phyloP scores from a whole-genome alignment of 768 basidiomycete genomes.

The Mycena crocata region DNA sequence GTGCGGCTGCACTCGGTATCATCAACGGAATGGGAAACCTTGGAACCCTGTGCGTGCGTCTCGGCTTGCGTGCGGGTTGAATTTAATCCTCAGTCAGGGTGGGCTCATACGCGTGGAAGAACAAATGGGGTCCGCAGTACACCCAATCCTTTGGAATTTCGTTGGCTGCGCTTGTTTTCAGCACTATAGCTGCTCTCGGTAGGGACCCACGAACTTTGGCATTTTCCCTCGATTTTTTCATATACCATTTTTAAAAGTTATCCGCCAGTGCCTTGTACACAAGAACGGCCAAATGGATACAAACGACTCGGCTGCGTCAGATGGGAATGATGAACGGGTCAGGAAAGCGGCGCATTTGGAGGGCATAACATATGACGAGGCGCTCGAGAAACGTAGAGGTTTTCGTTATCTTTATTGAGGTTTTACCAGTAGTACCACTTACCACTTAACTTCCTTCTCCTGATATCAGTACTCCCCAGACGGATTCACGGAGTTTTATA shows the following conservation, averaged over 20 bases:
- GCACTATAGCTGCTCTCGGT: constrained; percentile 49
- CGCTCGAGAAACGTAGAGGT: constrained; percentile 50
- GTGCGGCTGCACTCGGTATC: constrained; percentile 57
- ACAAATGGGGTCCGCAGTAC: constrained; percentile 56
- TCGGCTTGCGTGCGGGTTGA: background rate
- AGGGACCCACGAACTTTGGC: constrained; percentile 14
- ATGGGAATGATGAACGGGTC: constrained; percentile 52
- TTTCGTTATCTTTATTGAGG: constrained; percentile 57
- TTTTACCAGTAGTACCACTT: background rate
- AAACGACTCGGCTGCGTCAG: constrained; percentile 43
- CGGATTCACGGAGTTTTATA: too few relatives aligned
- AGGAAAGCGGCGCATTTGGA: constrained; percentile 59
- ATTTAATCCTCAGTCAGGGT: constrained; percentile 40
- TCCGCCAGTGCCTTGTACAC: constrained; percentile 51
- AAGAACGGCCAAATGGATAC: constrained; percentile 54
- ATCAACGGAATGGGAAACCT: constrained; percentile 59
- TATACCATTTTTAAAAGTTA: constrained; percentile 40
- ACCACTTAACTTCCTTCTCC: too few relatives aligned
- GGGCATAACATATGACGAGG: constrained; percentile 57
- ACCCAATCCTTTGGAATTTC: constrained; percentile 56
- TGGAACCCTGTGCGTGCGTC: constrained; percentile 49
- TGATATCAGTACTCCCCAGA: too few relatives aligned
- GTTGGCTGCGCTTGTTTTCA: constrained; percentile 46
- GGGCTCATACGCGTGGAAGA: constrained; percentile 56
- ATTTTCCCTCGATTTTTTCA: background rate